Conservation (phyloP, 106 monocot genomes). For the Chionographis japonica region DNA sequence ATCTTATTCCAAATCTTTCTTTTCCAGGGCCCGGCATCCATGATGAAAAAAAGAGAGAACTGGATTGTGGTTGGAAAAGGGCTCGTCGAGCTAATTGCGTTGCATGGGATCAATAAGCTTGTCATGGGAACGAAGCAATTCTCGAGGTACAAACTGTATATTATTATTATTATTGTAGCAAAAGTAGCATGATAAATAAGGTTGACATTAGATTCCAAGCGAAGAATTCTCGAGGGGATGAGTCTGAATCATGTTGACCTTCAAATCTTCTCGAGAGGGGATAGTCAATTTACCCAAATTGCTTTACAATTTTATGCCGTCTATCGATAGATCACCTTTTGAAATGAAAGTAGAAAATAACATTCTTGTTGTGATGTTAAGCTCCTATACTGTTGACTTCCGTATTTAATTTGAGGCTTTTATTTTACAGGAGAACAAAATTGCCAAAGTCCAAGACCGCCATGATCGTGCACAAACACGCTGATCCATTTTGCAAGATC, state of each 20-base stretch:
- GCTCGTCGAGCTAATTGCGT: constrained; percentile 25
- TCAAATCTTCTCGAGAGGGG: too few relatives aligned
- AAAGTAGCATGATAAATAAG: too few relatives aligned
- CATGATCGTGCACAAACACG: constrained; percentile 19
- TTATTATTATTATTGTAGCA: too few relatives aligned
- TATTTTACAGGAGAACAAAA: constrained; percentile 29
- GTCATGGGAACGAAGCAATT: constrained; percentile 34
- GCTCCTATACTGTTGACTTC: background rate
- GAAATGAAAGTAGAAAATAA: background rate
- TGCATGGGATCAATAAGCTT: constrained; percentile 18
- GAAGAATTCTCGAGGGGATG: too few relatives aligned
- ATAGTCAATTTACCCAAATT: too few relatives aligned
- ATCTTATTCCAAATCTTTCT: too few relatives aligned
- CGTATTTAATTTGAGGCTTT: background rate
- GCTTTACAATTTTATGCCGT: too few relatives aligned
- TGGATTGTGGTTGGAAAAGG: background rate
- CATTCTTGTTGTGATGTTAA: background rate
- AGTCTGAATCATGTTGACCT: background rate
- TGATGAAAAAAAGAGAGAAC: background rate
- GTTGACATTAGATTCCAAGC: too few relatives aligned
- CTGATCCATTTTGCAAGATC: constrained; percentile 41
- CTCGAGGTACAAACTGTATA: constrained; percentile 12
- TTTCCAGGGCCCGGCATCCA: too few relatives aligned
- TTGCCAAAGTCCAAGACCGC: constrained; percentile 36
- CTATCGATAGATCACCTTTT: background rate